phyloP scores from a whole-genome alignment of 495 filamentous ascomycete genomes.

The Hyphodiscus hymeniophilus region DNA sequence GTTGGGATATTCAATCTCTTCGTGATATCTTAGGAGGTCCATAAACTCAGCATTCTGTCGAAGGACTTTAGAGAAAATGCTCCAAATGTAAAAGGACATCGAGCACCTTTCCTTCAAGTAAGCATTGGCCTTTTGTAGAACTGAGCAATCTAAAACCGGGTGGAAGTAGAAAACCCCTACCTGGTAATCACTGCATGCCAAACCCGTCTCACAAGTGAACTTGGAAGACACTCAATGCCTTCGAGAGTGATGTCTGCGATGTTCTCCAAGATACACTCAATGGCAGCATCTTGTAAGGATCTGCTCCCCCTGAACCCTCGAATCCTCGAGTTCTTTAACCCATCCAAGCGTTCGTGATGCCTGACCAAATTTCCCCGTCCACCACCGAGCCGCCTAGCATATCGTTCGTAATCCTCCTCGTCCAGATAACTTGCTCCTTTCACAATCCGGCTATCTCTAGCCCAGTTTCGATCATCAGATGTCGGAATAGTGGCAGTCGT shows the following conservation, averaged over 20 bases:
- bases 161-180: constrained; percentile 3
- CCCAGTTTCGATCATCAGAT: constrained; percentile 13
- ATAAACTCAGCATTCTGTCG: background rate
- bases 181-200: constrained; percentile 12
- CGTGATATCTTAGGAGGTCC: constrained; percentile 7
- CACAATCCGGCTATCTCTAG: background rate
- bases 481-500: constrained; percentile 6
- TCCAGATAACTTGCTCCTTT: background rate
- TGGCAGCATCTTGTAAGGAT: constrained; percentile 12
- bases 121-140: background rate
- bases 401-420: background rate
- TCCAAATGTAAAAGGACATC: constrained; percentile 17
- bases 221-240: constrained; percentile 7
- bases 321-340: background rate
- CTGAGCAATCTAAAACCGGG: too few relatives aligned
- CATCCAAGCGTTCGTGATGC: background rate
- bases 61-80: constrained; percentile 15
- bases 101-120: constrained; percentile 2
- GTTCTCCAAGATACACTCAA: constrained; percentile 10
- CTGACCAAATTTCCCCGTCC: background rate
- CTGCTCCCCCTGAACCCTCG: constrained; percentile 3
- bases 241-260: constrained; percentile 6
- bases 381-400: background rate
- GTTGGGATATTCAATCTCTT: constrained; percentile 4
- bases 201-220: background rate